Evolutionary conservation across 2,329 filamentous ascomycete species (phyloP).

Genomic region (Fusarium ramigenum): DNA sequence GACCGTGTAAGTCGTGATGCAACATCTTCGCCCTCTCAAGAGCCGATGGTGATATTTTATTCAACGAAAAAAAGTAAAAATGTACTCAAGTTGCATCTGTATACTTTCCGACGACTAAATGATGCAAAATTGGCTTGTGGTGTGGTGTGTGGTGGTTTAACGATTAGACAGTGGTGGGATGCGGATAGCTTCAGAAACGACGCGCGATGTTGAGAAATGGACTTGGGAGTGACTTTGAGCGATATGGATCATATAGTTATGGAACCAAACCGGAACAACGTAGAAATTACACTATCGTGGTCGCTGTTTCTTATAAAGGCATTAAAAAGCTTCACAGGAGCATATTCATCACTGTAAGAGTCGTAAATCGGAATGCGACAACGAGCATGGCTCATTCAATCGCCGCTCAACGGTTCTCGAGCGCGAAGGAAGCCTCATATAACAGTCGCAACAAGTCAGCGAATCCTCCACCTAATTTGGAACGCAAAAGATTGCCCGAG

Average conservation of each 20-base stretch:
- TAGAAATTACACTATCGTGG: slow-evolving; percentile 17
- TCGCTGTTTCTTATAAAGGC: slow-evolving; percentile 28
- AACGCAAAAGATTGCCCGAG: slow-evolving; percentile 37
- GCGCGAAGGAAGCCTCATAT: slow-evolving; percentile 16
- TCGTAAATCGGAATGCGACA: slow-evolving; percentile 48
- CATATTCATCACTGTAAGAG: slow-evolving; percentile 7
- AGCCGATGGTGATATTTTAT: background rate
- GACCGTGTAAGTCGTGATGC: slow-evolving; percentile 42
- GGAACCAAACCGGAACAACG: slow-evolving; percentile 13
- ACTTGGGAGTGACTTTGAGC: slow-evolving; percentile 45
- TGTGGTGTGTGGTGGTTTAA: slow-evolving; percentile 32
- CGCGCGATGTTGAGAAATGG: slow-evolving; percentile 27
- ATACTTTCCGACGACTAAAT: background rate
- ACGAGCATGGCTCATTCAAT: slow-evolving; percentile 39
- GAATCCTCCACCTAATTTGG: slow-evolving; percentile 17
- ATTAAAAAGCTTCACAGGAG: slow-evolving; percentile 12
- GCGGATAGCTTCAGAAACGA: slow-evolving; percentile 49
- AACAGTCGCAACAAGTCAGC: slow-evolving; percentile 29
- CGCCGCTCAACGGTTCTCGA: slow-evolving; percentile 25
- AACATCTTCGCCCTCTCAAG: slow-evolving; percentile 5
- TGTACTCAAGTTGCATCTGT: background rate
- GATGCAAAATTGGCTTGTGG: background rate
- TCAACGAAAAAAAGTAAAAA: slow-evolving; percentile 33
- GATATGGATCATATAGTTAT: slow-evolving; percentile 2
- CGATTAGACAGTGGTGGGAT: slow-evolving; percentile 36